Base-by-base conservation (phyloP, 108 stramenopile species). In the Cyclostephanos tholiformis region DNA sequence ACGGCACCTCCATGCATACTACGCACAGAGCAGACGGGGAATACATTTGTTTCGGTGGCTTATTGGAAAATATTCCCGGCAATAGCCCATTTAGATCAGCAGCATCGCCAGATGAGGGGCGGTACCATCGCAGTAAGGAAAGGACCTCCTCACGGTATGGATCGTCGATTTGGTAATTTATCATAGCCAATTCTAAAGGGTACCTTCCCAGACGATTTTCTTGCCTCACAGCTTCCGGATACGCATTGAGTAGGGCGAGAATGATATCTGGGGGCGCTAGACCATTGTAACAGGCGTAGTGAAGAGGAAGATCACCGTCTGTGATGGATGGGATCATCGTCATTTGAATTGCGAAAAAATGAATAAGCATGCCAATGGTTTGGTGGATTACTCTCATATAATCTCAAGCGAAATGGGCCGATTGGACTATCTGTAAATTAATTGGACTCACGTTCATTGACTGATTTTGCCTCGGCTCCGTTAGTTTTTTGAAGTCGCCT, bases 251-350 rank as follows among this genome's bases (percentile, higher is more conserved):
- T 25, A 79, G 62, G 6, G 67, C 73, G 22, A 46, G 73, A 14
- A 79, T 74, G 0, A 79, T 61, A 27, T 63, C 26, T 20, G 78
- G 78, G 22, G 73, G 78, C 4, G 78, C 78, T 19, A 48, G n/a
- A 5, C 78, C 78, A 41, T 26, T 61, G 50, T 79, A 79, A 60
- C 78, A 79, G 8, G 67, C 65, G 11, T 74, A 50, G 13, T 79
- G 78, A 25, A 79, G 48, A 23, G 78, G 73, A 17, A 69, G 38
- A 39, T 79, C 78, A 7, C 78, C 78, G 16, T 32, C 58, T 59
- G 29, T 32, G 8, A 30, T 27, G 11, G 7, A 13, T 27, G 17
- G 17, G 8, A 14, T 59, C 27, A 17, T 51, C 17, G 20, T 20
- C 17, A 17, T 20, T 20, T 20, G 50, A 20, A 51, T 51, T 4